Conservation (phyloP, 441 rosid genomes). For the Erodium texanum region DNA sequence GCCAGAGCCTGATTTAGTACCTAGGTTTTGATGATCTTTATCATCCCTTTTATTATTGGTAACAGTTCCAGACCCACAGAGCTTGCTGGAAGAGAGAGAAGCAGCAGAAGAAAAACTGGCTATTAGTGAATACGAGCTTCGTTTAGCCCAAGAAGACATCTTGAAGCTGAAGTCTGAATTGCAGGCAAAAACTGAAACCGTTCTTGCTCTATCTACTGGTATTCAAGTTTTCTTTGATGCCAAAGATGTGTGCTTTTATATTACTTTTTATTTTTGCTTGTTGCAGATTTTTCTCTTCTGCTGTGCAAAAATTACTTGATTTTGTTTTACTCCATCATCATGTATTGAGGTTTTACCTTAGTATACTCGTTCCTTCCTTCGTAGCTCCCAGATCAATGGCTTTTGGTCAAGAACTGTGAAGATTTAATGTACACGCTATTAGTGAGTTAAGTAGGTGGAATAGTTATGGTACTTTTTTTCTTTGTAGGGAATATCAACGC, state of each 20-base stretch:
- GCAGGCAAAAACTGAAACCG: slow-evolving; percentile 45
- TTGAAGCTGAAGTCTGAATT: slow-evolving; percentile 58
- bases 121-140: slow-evolving; percentile 72
- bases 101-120: slow-evolving; percentile 70
- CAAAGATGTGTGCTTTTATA: neutral
- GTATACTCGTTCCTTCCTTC: slow-evolving; percentile 5
- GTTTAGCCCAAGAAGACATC: slow-evolving; percentile 83
- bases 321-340: neutral
- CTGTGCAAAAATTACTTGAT: neutral
- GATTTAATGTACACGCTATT: neutral
- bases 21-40: slow-evolving; percentile 17
- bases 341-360: neutral
- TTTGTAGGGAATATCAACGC: neutral
- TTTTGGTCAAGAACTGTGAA: neutral
- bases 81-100: slow-evolving; percentile 78
- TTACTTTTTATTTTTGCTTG: slow-evolving; percentile 4
- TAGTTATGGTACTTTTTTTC: neutral
- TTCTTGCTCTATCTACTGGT: slow-evolving; percentile 44
- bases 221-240: slow-evolving; percentile 13
- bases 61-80: slow-evolving; percentile 91
- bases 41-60: slow-evolving; percentile 13
- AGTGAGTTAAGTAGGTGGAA: neutral
- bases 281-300: slow-evolving; percentile 1
- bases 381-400: slow-evolving; percentile 8
- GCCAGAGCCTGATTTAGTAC: slow-evolving; percentile 7